Conservation (phyloP, 108 stramenopile genomes). For the Cyclotella choctawhatcheeana region DNA sequence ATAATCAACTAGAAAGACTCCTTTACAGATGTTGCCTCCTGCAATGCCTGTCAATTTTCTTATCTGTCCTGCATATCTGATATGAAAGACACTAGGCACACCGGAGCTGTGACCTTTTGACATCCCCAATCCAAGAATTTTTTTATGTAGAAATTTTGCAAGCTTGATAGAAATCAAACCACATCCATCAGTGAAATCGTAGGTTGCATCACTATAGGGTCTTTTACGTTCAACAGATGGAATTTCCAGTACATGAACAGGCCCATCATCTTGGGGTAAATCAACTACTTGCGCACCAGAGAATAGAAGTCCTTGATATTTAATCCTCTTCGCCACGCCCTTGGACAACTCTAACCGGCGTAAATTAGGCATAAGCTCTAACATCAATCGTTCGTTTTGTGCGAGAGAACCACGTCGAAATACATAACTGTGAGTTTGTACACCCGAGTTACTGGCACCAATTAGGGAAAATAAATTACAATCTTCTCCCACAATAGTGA, state of each 20-base stretch:
- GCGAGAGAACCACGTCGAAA: neutral
- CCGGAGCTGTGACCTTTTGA: neutral
- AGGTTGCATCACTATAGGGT: neutral
- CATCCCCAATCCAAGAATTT: neutral
- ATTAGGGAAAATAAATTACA: neutral
- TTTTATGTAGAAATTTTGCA: neutral
- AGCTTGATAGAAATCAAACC: conserved; percentile 1
- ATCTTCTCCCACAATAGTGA: neutral
- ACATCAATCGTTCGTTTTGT: conserved; percentile 1
- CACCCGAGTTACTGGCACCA: conserved; percentile 2
- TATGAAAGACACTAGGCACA: conserved; percentile 6
- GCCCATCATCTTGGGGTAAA: neutral
- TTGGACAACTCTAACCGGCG: neutral
- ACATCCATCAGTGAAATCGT: conserved; percentile 10
- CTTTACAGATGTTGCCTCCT: neutral
- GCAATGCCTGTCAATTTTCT: neutral
- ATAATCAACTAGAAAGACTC: conserved; percentile 3
- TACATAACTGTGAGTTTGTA: neutral
- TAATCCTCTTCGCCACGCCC: conserved; percentile 5
- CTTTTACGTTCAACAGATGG: neutral
- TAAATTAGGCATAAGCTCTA: neutral
- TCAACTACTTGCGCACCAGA: conserved; percentile 4
- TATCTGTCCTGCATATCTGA: conserved; percentile 1
- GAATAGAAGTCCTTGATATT: conserved; percentile 9
- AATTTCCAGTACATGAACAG: neutral